phyloP scores from a whole-genome alignment of 768 basidiomycete species.

The Podaxis sp. region DNA sequence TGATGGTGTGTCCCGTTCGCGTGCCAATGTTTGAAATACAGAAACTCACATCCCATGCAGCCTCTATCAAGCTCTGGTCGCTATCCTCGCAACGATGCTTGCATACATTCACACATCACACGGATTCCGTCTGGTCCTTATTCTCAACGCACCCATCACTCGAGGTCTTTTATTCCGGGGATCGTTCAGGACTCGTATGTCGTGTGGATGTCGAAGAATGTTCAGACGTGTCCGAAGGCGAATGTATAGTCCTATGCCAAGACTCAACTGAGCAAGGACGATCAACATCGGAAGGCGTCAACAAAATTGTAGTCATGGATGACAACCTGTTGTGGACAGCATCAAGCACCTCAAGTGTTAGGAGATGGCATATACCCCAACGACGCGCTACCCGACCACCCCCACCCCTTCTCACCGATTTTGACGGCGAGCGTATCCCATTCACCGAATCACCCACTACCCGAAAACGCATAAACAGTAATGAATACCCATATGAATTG shows the following conservation, averaged over 20 bases:
- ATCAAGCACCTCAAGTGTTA: slow-evolving; percentile 76
- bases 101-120: slow-evolving; percentile 95
- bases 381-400: slow-evolving; percentile 39
- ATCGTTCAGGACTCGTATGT: slow-evolving; percentile 86
- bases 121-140: slow-evolving; percentile 93
- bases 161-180: slow-evolving; percentile 91
- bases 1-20: slow-evolving; percentile 45
- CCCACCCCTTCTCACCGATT: slow-evolving; percentile 20
- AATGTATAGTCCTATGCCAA: slow-evolving; percentile 83
- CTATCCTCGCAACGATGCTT: slow-evolving; percentile 84
- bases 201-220: slow-evolving; percentile 88
- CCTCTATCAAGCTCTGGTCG: slow-evolving; percentile 95
- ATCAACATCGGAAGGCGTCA: slow-evolving; percentile 56
- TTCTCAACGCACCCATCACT: slow-evolving; percentile 86
- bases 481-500: slow-evolving; percentile 22
- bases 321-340: slow-evolving; percentile 91
- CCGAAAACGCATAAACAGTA: slow-evolving; percentile 17
- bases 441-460: slow-evolving; percentile 19
- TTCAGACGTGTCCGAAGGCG: slow-evolving; percentile 80
- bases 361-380: slow-evolving; percentile 75
- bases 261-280: slow-evolving; percentile 45
- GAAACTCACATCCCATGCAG: slow-evolving; percentile 23
- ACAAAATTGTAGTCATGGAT: slow-evolving; percentile 80
- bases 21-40: slow-evolving; percentile 14
- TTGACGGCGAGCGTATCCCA: slow-evolving; percentile 27